Percentiles rank a stretch among this genome's conserved stretches.
phyloP scores from a whole-genome alignment of 495 filamentous ascomycete species.

The Penicillium parvum region DNA sequence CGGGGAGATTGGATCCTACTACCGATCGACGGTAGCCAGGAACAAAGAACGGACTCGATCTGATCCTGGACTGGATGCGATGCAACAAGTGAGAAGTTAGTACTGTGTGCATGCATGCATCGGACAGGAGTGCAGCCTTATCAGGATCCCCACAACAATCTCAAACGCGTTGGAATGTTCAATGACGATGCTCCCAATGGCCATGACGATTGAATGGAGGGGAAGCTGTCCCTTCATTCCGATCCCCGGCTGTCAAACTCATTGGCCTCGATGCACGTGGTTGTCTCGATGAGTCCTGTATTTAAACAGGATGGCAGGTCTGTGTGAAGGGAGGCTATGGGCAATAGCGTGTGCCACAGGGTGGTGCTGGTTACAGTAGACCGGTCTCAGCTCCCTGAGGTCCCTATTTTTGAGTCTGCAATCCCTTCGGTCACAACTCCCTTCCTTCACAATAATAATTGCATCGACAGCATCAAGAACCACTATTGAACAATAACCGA shows the following conservation, averaged over 20 bases:
- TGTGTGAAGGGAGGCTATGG: background rate
- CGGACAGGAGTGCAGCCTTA: background rate
- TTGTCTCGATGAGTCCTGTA: background rate
- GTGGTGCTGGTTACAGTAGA: background rate
- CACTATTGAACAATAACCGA: too few species aligned
- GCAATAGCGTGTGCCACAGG: background rate
- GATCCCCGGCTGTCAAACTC: slow-evolving; percentile 7
- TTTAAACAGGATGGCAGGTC: background rate
- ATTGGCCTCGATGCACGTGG: slow-evolving; percentile 11
- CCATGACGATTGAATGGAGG: slow-evolving; percentile 10
- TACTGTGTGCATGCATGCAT: too few species aligned
- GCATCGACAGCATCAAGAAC: too few species aligned
- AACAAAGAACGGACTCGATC: too few species aligned
- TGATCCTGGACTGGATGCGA: background rate
- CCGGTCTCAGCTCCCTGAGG: background rate
- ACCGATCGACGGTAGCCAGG: too few species aligned
- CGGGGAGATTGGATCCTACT: too few species aligned
- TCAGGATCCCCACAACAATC: background rate
- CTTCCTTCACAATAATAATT: background rate
- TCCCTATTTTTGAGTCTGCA: background rate
- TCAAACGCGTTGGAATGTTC: slow-evolving; percentile 14
- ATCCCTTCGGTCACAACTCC: background rate
- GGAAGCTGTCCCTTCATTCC: slow-evolving; percentile 16
- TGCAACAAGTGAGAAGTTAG: background rate
- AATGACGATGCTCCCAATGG: too few species aligned